Base-by-base conservation (phyloP, 179 eudicot genomes). In the Beta corolliflora region DNA sequence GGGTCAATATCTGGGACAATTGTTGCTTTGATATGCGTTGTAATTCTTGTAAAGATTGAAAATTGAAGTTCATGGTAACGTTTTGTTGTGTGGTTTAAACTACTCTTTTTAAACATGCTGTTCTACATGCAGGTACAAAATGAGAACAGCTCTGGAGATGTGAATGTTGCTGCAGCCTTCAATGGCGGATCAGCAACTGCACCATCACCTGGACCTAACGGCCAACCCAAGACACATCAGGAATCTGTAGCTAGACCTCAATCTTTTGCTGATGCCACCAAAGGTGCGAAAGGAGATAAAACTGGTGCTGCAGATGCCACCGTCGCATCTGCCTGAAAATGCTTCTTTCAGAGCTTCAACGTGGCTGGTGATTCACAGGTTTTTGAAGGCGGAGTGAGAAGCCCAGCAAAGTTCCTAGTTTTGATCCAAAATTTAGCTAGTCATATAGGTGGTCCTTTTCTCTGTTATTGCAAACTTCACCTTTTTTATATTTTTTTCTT, bases 241-340 rank as follows among this genome's bases (percentile, higher is more conserved):
- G 79, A 83, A 59, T 63, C 81, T 13, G 41, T 16, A 41, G 75
- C 73, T 7, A 52, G 53, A 58, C 72, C 72, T 71, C 75, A 50
- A 50, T 71, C 75, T 71, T 53, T 50, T 21, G 81, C 81, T 72
- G 87, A 79, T 75, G 83, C 52, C 52, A 56, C 79, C 66, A 82
- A 86, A 77, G 77, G 77, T 69, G 70, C 52, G 56, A 80, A 82
- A 78, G 80, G 86, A 64, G 89, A 83, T 46, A 82, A 87, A 13
- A 64, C 12, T 41, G 81, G 75, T 23, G 76, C 53, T 69, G 31
- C 80, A 48, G 52, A 48, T n/a, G 85, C 79, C 44, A 86, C 82
- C 9, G 81, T 54, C 70, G 69, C 83, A 63, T 73, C 59, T 15
- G 84, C 83, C 73, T 80, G 80, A 71, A 71, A 19, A 7, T 48